Base-by-base conservation (phyloP, 225 moss, liverwort and hornwort species). In the Bryoerythrophyllum caledonicum region DNA sequence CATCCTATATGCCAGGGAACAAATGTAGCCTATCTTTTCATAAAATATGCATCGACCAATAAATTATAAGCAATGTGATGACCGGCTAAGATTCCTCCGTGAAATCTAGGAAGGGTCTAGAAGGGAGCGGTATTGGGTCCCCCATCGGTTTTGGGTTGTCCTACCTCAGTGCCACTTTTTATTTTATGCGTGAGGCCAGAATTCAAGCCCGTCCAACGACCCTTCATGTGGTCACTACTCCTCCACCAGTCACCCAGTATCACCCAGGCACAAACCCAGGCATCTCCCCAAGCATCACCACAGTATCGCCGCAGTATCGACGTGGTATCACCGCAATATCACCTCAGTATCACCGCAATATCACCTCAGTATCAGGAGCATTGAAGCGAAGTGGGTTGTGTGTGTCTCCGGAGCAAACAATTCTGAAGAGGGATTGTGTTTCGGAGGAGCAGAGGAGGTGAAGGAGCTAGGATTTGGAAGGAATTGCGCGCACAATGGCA, bases 181-280 rank as follows among this genome's bases (percentile, higher is more conserved):
- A 37, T 7, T 20, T 23, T 7, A 13, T n/a, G 21, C 24, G 32
- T 62, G 46, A 73, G 76, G 67, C 19, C 72, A 79, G 67, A 27
- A 79, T 75, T 56, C 28, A 25, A 66, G 40, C 70, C 69, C 37
- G 70, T 20, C 67, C 21, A 15, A 49, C 3, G 32, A 28, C 70
- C 37, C 27, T 66, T 59, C 78, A 48, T 79, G 79, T 75, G 82
- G 75, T 61, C 76, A 72, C 61, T 67, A 67, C 61, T 75, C 23
- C 9, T 10, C 54, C 12, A 58, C 5, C 58, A 27, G 6, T 6
- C 58, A 49, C 48, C 48, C 13, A 27, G 58, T 25, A 58, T 58
- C 58, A 58, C 54, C 54, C n/a, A 23, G 23, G 21, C 54, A 55
- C 10, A 9, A 21, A 13, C 58, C 5, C 1, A 14, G 0, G 5